A percentile compares a stretch with the other conserved stretches of the same genome.
Evolutionary conservation across 2,329 filamentous ascomycete genomes (phyloP).

Genomic region (Penicillium sp.): DNA sequence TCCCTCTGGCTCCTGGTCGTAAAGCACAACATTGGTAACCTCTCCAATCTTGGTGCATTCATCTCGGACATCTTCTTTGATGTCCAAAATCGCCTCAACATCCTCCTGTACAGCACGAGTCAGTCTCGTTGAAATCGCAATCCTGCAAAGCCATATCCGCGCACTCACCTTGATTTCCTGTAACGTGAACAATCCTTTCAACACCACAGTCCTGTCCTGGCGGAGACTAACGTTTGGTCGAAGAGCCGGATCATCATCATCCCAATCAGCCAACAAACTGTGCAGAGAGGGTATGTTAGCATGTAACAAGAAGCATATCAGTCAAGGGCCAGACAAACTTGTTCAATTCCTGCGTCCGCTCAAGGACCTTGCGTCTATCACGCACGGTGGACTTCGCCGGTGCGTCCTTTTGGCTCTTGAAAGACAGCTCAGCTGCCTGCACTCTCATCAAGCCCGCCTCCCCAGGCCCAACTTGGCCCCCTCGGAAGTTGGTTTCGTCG

Average conservation of each 20-base stretch:
- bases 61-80: constrained; percentile 91
- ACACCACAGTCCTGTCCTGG: constrained; percentile 79
- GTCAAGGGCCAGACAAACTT: constrained; percentile 43
- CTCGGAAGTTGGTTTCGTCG: constrained; percentile 67
- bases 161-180: constrained; percentile 67
- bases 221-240: constrained; percentile 58
- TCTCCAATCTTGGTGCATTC: constrained; percentile 84
- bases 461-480: constrained; percentile 50
- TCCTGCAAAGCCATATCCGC: too few species aligned
- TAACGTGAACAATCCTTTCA: constrained; percentile 92
- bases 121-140: constrained; percentile 10
- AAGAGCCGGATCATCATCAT: constrained; percentile 74
- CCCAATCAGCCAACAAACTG: constrained; percentile 92
- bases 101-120: constrained; percentile 59
- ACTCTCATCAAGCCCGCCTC: constrained; percentile 71
- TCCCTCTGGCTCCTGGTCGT: constrained; percentile 81
- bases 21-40: constrained; percentile 89
- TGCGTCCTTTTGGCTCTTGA: constrained; percentile 80
- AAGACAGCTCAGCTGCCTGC: constrained; percentile 81
- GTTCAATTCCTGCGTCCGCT: constrained; percentile 85
- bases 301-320: not conserved
- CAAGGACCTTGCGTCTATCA: constrained; percentile 87
- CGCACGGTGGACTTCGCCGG: constrained; percentile 56
- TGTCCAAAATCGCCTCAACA: constrained; percentile 77
- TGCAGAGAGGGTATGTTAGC: not conserved